Evolutionary conservation across 257 asterid species (phyloP), one percentile per base, ranked within the genome.

Genomic region (Solanum bulbocastanum): DNA sequence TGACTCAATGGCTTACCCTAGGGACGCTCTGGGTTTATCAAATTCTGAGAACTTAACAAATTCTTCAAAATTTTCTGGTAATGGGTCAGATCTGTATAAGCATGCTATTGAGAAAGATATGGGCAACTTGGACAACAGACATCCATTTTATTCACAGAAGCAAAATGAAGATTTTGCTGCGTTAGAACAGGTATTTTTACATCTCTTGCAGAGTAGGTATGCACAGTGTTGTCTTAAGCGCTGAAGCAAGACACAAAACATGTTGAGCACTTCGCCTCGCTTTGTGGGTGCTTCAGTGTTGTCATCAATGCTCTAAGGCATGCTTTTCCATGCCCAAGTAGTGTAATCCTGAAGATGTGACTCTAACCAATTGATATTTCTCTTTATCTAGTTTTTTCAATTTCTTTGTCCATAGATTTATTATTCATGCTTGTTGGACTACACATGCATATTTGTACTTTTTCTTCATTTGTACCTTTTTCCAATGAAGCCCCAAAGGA

Each of bases 161-260:
- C 98, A 94, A 89, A 92, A 96, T 79, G 99, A 97, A 85, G 99
- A 94, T 87, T 97, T 97, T 93, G 94, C 96, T 89, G 96, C 98
- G 40, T 89, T 97, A 87, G 99, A 97, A 92, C 99, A 97, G 99
- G 99, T 97, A 89, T 27, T 66, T 87, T 86, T 87, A 79, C 89
- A 73, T 72, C 40, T 60, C 71, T 20, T 81, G 27, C 30, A 4
- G 20, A 27, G 84, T 79, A 27, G 65, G 84, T 68, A 68, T 68
- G 37, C 36, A 66, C 36, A 66, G 36, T 66, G 74, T 66, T 66
- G 74, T 66, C 74, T 66, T 30, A 66, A 66, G 68, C 36, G 22
- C 20, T 66, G 36, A 66, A 66, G 74, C 36, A 5, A 65, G 18
- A 36, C 74, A 25, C 9, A 15, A 13, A 66, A 66, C 74, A 12